Percentiles rank a stretch among this genome's conserved stretches.
Evolutionary conservation across 148 eudicot genomes (phyloP).

Genomic region (Heliosperma pusillum): DNA sequence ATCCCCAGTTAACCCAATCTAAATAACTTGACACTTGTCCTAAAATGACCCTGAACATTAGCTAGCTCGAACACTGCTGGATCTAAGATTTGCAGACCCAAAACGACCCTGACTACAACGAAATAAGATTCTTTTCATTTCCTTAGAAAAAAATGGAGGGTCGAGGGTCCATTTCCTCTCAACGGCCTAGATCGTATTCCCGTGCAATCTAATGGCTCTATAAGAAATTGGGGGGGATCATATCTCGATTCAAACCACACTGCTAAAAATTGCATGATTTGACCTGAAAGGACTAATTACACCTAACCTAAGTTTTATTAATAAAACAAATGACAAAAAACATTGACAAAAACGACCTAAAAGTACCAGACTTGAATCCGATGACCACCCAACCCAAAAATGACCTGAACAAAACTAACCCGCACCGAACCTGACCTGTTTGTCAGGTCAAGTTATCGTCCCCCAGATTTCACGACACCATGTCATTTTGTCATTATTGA

Average conservation of each 20-base stretch:
- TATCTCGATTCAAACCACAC: too few species aligned
- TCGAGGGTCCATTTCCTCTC: too few species aligned
- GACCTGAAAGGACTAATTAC: neutral
- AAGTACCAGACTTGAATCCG: too few species aligned
- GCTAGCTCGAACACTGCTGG: neutral
- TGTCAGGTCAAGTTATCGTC: neutral
- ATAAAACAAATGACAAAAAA: neutral
- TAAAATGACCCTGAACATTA: neutral
- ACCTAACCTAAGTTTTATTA: neutral
- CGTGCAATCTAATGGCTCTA: too few species aligned
- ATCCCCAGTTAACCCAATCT: too few species aligned
- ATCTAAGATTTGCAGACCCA: neutral
- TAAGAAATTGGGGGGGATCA: too few species aligned
- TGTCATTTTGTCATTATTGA: neutral
- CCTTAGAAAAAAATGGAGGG: too few species aligned
- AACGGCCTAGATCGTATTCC: too few species aligned
- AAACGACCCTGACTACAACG: too few species aligned
- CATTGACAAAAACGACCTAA: too few species aligned
- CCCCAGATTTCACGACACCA: neutral
- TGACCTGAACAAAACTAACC: neutral
- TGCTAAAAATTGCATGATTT: too few species aligned
- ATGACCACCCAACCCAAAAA: neutral
- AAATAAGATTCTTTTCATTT: too few species aligned
- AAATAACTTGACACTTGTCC: neutral
- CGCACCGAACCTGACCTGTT: neutral